Evolutionary conservation across 2,329 filamentous ascomycete genomes (phyloP).

Genomic region (Taxawa tesnikishii): DNA sequence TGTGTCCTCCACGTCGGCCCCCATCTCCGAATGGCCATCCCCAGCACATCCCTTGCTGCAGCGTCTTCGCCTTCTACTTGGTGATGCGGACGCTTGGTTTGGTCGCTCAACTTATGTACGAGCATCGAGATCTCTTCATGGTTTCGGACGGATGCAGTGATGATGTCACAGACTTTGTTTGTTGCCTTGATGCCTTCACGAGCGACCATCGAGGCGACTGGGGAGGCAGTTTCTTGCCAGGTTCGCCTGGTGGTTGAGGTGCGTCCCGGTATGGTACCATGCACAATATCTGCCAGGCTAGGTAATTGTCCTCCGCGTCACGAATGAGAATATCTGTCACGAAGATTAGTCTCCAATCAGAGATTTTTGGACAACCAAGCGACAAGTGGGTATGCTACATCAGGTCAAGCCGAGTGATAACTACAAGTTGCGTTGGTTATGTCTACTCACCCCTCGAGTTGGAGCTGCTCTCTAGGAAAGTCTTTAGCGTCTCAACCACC

Average conservation of each 20-base stretch:
- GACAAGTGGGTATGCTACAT: too few relatives aligned
- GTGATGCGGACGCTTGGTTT: conserved; percentile 32
- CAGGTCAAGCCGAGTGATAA: too few relatives aligned
- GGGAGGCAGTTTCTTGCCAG: conserved; percentile 41
- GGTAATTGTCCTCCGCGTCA: conserved; percentile 53
- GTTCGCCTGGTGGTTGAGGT: conserved; percentile 24
- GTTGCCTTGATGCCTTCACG: conserved; percentile 69
- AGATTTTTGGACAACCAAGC: too few relatives aligned
- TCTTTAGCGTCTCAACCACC: conserved; percentile 52
- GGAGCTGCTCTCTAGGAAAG: conserved; percentile 30
- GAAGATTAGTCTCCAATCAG: too few relatives aligned
- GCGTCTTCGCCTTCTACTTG: conserved; percentile 28
- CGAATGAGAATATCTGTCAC: conserved; percentile 46
- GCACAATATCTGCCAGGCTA: conserved; percentile 65
- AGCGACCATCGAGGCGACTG: conserved; percentile 51
- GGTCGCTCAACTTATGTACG: conserved; percentile 41
- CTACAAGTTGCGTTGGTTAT: too few relatives aligned
- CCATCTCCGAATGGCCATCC: conserved; percentile 65
- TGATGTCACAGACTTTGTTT: conserved; percentile 60
- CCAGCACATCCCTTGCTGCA: conserved; percentile 49
- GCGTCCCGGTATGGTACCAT: conserved; percentile 59
- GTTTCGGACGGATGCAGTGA: conserved; percentile 53
- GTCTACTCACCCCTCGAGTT: too few relatives aligned
- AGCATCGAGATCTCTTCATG: conserved; percentile 49
- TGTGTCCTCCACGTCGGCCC: conserved; percentile 62